Evolutionary conservation across 176 grass and related monocot species (phyloP), one percentile per base, ranked within the genome.

Genomic region (Aegilops longissima): DNA sequence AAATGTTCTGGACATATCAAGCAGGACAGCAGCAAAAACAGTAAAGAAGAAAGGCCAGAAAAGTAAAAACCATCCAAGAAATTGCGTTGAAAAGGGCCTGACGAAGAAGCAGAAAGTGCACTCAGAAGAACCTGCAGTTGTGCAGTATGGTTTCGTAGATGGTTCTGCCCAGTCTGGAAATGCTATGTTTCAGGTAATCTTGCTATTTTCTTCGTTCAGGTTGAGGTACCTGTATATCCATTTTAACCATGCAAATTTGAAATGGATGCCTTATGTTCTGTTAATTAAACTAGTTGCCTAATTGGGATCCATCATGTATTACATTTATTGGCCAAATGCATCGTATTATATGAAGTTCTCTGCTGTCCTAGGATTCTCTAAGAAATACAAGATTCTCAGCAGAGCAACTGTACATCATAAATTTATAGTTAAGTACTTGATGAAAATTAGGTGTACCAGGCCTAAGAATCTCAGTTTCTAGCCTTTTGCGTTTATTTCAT

Each of bases 141-240:
- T 6, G 51, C 51, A 54, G 0, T 54, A 54, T 54, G 51, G 51
- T 54, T 54, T 54, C 0, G 16, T 0, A 54, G 51, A 18, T 18
- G 51, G 16, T 54, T 17, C 69, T 70, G 77, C 70, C 69, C 92
- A 84, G 52, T 69, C 86, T 23, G 80, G 80, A 76, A 91, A 87
- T 89, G 33, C 77, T 81, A 66, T 84, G 10, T 87, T 91, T 83
- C 89, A 91, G 92, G 92, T 91, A 68, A 77, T 79, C 38, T 42
- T 3, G 24, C 17, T 24, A 80, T 73, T 83, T 8, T 61, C 4
- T 39, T 45, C 16, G 73, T 90, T 84, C 79, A 80, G 66, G 35
- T 30, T 49, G 44, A 69, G 14, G 13, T 70, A 65, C 31, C 45
- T 8, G 58, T 29, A 27, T 31, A 27, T 31, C 68, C 64, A 68